Base-by-base conservation (phyloP, 805 yeast genomes). In the Wickerhamomyces tratensis region DNA sequence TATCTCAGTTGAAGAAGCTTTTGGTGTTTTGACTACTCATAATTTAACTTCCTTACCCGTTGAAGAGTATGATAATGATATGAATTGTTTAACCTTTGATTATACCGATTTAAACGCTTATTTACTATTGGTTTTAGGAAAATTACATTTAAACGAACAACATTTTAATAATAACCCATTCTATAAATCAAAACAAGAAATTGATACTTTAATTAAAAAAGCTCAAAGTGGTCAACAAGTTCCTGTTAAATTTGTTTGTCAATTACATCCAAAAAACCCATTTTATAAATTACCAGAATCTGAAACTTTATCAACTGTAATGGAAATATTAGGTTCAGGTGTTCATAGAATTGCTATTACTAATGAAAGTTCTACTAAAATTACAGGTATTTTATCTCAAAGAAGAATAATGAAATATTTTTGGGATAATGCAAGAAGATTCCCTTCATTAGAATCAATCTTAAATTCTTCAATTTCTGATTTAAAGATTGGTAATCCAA, bases 341-440 rank as follows among this genome's bases (percentile, higher is more conserved):
- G 96, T 89, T 4, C 98, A 93, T 64, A 73, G 98, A 57, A 77
- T 91, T 20, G 96, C 97, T 10, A 85, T 89, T 43, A 72, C 82
- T 25, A 69, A 77, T 56, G 59, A 59, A 25, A 61, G 65, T 14
- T 71, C 68, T 39, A 68, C 74, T 25, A 69, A 71, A 46, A 78
- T 89, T 40, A 77, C 83, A 3, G 98, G 98, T 44, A 77, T 91
- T 11, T 68, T 93, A 38, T 86, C 96, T 0, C 98, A 91, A 65
- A 79, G 98, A 60, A 76, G 98, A 54, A 68, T 87, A 52, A 76
- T 91, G 42, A 77, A 77, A 53, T 91, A 76, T 60, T 66, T 91
- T 43, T 91, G 98, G 97, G 95, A 86, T 45, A 86, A 93, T 59
- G 94, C 95, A 30, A 74, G 96, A 47, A 67, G 85, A 44, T 93